Evolutionary conservation across 2,329 filamentous ascomycete genomes (phyloP).

Genomic region (Fusarium sp.): DNA sequence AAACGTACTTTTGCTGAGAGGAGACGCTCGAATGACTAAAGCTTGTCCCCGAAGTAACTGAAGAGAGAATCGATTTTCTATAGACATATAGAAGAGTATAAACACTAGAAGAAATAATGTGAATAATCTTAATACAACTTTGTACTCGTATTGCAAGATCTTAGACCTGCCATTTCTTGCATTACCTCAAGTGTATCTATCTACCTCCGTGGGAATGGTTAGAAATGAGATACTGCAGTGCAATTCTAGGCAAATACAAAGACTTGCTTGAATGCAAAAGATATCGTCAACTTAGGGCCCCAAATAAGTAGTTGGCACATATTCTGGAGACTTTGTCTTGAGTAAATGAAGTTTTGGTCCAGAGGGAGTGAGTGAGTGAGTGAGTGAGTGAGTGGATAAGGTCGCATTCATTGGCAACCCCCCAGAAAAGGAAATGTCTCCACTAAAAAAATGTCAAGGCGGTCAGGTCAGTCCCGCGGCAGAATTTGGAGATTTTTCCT

Average conservation of each 20-base stretch:
- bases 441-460: conserved; percentile 45
- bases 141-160: neutral
- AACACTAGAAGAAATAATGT: neutral
- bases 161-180: neutral
- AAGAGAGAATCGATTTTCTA: neutral
- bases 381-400: neutral
- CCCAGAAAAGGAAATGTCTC: conserved; percentile 5
- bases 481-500: conserved; percentile 48
- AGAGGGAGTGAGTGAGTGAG: neutral
- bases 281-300: neutral
- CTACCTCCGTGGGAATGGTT: too few relatives aligned
- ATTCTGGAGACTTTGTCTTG: neutral
- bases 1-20: conserved; percentile 22
- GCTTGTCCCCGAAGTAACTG: neutral
- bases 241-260: neutral
- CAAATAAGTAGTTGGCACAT: neutral
- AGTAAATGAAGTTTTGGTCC: neutral
- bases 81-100: neutral
- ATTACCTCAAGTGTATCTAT: neutral
- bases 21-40: neutral
- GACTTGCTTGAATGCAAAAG: rapidly evolving
- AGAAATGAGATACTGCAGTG: neutral
- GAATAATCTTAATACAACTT: neutral
- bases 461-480: conserved; percentile 41
- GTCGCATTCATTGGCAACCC: neutral